phyloP scores from a whole-genome alignment of 495 filamentous ascomycete genomes.

The Lophium mytilinum region DNA sequence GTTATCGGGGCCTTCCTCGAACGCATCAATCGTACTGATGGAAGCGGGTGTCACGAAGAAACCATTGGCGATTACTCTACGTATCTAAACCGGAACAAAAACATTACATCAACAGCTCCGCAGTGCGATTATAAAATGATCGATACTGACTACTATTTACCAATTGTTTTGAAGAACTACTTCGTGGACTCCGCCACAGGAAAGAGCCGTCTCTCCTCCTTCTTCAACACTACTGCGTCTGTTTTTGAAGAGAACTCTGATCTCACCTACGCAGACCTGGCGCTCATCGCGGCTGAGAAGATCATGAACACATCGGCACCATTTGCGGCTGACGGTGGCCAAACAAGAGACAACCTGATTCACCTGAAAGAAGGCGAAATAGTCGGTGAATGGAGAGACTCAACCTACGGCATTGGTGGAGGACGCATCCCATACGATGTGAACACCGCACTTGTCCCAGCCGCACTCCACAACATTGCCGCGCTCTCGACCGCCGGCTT shows the following conservation, averaged over 20 bases:
- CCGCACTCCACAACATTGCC: slow-evolving; percentile 51
- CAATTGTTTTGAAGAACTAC: slow-evolving; percentile 50
- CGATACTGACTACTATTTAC: slow-evolving; percentile 57
- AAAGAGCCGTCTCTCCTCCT: slow-evolving; percentile 32
- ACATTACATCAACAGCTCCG: slow-evolving; percentile 45
- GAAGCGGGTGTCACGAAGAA: slow-evolving; percentile 56
- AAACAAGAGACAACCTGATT: slow-evolving; percentile 48
- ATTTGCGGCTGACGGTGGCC: slow-evolving; percentile 41
- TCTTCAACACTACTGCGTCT: slow-evolving; percentile 44
- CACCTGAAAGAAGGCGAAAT: slow-evolving; percentile 46
- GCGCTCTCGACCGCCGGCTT: slow-evolving; percentile 43
- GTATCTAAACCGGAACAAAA: slow-evolving; percentile 47
- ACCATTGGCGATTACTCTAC: slow-evolving; percentile 60
- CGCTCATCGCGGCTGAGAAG: slow-evolving; percentile 45
- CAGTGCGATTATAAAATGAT: slow-evolving; percentile 57
- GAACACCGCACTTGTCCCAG: slow-evolving; percentile 55
- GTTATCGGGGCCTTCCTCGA: slow-evolving; percentile 53
- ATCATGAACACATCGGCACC: slow-evolving; percentile 49
- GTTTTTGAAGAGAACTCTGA: slow-evolving; percentile 41
- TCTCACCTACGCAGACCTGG: slow-evolving; percentile 45
- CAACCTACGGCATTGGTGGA: slow-evolving; percentile 51
- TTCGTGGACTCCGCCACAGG: slow-evolving; percentile 45
- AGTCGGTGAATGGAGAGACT: slow-evolving; percentile 60
- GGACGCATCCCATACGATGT: slow-evolving; percentile 59
- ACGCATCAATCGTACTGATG: slow-evolving; percentile 50